Base-by-base conservation (phyloP, 768 basidiomycete species). In the Auriscalpium microsporum region DNA sequence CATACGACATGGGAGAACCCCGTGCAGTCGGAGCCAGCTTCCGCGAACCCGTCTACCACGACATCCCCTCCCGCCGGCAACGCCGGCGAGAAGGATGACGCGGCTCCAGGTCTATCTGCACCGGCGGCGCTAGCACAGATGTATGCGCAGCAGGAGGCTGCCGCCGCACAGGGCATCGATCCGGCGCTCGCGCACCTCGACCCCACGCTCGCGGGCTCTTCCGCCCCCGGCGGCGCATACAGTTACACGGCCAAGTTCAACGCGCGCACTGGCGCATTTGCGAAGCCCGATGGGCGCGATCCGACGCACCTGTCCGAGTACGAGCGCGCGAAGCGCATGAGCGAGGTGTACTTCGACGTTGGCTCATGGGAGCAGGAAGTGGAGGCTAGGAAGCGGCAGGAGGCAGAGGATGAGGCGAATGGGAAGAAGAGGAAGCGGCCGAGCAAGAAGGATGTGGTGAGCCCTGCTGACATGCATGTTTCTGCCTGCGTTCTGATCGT, bases 1-100 rank as follows among this genome's bases (percentile, higher is more conserved):
- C 82, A 91, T 71, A 92, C 90, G 16, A 92, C 90, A 2, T 92
- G 90, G 90, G 72, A 73, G 33, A 92, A 92, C 64, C 90, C 90
- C 10, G 73, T 93, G 42, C 72, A 79, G 45, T 70, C 54, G 19
- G 16, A 17, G 45, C 38, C 49, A 16, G 14, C 6, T 42, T 16
- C 28, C 48, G 40, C 34, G 23, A 23, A 17, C 16, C 35, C 62
- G n/a, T n/a, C 57, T 34, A 56, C 55, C 37, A 33, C 54, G n/a
- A 48, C 56, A 42, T 45, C 54, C 28, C 17, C 58, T 16, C 56
- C 62, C 23, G 45, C 67, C 19, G 56, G 65, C 8, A 63, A 65
- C 47, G 55, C 58, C 54, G 49, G 65, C 63, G 56, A 69, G 63
- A 44, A 56, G 2, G 7, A 7, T 28, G 28, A 28, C 7, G 64